Evolutionary conservation across 139 green algal genomes (phyloP).

Genomic region (Chlamydomonas sphaeroides): DNA sequence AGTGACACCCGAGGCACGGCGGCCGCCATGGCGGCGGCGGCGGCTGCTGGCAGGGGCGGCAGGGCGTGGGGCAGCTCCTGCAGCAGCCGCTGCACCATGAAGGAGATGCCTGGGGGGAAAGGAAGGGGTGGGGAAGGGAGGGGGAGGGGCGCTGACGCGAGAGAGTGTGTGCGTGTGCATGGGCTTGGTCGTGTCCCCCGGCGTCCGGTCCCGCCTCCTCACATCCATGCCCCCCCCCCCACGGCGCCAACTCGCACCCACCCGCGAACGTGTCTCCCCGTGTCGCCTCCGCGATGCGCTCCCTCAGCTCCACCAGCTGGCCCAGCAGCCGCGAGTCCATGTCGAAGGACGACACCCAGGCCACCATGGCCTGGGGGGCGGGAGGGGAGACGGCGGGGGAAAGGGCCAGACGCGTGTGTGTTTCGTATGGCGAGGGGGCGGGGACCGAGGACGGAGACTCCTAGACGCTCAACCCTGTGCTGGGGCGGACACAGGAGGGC

Average conservation of each 20-base stretch:
- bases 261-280: conserved; percentile 52
- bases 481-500: no score
- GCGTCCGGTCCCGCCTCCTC: no score
- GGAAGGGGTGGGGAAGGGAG: no score
- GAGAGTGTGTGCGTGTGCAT: no score
- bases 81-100: conserved; percentile 46
- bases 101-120: conserved; percentile 62
- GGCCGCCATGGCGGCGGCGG: neutral
- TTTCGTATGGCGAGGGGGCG: no score
- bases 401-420: no score
- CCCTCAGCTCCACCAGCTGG: conserved; percentile 48
- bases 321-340: conserved; percentile 57
- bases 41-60: neutral
- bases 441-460: no score
- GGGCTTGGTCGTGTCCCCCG: no score
- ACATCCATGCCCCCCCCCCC: no score
- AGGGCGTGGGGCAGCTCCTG: conserved; percentile 21
- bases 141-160: no score
- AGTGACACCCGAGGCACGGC: neutral
- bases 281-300: conserved; percentile 24
- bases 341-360: conserved; percentile 55
- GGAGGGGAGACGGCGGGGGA: no score
- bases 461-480: no score
- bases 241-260: neutral
- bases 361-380: conserved; percentile 31